Conservation (phyloP, 257 asterid species). For the Paulownia fortunei region DNA sequence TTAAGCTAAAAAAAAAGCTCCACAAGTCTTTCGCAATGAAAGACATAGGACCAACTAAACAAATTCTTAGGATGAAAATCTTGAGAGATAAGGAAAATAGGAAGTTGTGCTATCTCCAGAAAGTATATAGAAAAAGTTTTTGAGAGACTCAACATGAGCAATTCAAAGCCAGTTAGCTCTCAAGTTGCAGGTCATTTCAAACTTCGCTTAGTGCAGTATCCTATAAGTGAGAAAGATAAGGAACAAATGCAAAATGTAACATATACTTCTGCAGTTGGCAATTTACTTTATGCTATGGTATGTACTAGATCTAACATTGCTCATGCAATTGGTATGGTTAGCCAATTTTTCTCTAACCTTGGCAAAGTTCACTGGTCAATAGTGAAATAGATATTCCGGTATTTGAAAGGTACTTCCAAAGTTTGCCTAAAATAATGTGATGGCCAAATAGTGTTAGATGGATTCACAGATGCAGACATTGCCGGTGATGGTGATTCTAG, state of each 20-base stretch:
- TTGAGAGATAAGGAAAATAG: neutral
- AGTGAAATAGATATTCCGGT: neutral
- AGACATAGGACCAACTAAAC: neutral
- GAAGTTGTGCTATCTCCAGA: conserved; percentile 5
- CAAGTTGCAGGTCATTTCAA: too few species aligned
- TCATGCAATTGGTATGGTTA: neutral
- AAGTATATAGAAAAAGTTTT: neutral
- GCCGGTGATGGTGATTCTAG: too few species aligned
- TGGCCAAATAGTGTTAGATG: too few species aligned
- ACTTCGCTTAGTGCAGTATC: too few species aligned
- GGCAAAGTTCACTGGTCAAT: neutral
- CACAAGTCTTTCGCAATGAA: conserved; percentile 6
- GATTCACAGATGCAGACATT: too few species aligned
- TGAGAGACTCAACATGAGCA: neutral
- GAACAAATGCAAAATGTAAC: too few species aligned
- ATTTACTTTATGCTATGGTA: too few species aligned
- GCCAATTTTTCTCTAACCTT: neutral
- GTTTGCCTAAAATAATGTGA: too few species aligned
- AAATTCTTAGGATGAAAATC: neutral
- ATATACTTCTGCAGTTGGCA: too few species aligned
- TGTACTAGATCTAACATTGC: too few species aligned
- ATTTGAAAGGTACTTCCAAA: too few species aligned
- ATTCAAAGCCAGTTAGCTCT: neutral
- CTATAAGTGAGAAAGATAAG: too few species aligned
- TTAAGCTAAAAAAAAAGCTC: neutral